phyloP scores from a whole-genome alignment of 1,284 basidiomycete genomes.

The Fomitiporia mediterranea region DNA sequence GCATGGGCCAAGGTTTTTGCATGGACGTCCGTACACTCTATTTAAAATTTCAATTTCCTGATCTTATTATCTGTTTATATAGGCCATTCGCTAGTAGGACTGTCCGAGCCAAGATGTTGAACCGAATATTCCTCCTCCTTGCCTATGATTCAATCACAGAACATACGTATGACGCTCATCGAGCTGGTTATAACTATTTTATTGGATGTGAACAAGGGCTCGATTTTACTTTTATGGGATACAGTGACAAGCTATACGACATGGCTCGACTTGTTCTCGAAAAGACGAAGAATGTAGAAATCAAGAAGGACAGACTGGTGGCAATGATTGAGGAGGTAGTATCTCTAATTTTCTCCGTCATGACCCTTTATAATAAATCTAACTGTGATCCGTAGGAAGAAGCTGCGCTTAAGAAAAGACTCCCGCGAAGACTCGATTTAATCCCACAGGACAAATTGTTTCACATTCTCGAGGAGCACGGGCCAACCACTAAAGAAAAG shows the following conservation, averaged over 20 bases:
- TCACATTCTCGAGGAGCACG: slow-evolving; percentile 64
- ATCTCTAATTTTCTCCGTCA: slow-evolving; percentile 6
- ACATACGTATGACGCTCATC: slow-evolving; percentile 88
- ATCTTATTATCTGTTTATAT: not conserved
- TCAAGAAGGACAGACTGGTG: slow-evolving; percentile 70
- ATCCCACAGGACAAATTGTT: slow-evolving; percentile 77
- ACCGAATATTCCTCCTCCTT: slow-evolving; percentile 80
- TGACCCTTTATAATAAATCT: slow-evolving; percentile 4
- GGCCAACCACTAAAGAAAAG: slow-evolving; percentile 81
- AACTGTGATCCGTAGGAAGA: slow-evolving; percentile 42
- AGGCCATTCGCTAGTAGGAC: slow-evolving; percentile 36
- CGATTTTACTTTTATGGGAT: slow-evolving; percentile 72
- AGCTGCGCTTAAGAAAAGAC: slow-evolving; percentile 82
- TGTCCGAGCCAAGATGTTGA: slow-evolving; percentile 55
- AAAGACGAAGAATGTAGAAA: slow-evolving; percentile 62
- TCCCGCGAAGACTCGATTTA: slow-evolving; percentile 78
- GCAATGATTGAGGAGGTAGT: slow-evolving; percentile 87
- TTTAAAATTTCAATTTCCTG: not conserved
- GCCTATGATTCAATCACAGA: slow-evolving; percentile 88
- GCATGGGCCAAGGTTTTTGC: slow-evolving; percentile 71
- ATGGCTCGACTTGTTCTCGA: slow-evolving; percentile 76
- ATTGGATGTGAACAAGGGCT: slow-evolving; percentile 65
- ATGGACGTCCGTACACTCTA: slow-evolving; percentile 47
- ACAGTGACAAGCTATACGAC: slow-evolving; percentile 90
- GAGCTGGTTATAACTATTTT: slow-evolving; percentile 87